Evolutionary conservation across 2,329 filamentous ascomycete species (phyloP), one percentile per base, ranked within the genome.

Genomic region (Pseudocercospora fuligena): DNA sequence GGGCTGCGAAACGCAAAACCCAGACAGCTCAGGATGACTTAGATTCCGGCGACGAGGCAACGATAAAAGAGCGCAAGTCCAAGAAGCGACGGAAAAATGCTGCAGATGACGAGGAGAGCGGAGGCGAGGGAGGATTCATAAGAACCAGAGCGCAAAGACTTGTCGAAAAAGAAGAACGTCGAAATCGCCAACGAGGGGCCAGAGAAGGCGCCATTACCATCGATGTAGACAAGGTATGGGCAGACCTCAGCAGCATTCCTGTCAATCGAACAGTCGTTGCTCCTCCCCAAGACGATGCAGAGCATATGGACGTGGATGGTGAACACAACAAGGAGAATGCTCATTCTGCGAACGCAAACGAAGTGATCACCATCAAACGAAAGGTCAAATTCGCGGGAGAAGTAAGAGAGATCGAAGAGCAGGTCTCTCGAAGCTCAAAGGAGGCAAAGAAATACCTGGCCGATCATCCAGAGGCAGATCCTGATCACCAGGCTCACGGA

Each of bases 371-470:
- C 47, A 87, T 88, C 71, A 85, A 83, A 69, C 81, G 84, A 29
- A 85, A 81, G n/a, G 86, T 87, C 75, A 83, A 84, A 61, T 88
- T 86, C 71, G 86, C 86, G 1, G 86, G 86, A 54, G 83, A 87
- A 72, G 79, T 81, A 57, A 84, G 84, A 64, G 84, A 83, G 3
- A 82, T 87, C 66, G 82, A 85, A 65, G 86, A 86, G 71, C 75
- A 79, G 3, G 85, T 88, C 1, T 80, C 81, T 11, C 84, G 82
- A 67, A 78, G 81, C 56, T 87, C 85, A 0, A 84, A 85, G 27
- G 86, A 87, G 74, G 86, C 85, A 9, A 82, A 82, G 67, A 79
- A 83, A 11, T 88, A 85, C 70, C 77, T 88, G 33, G 69, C 70
- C 53, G 72, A 82, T 65, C 78, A 81, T 58, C 78, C 76, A 16